Base-by-base conservation (phyloP, 805 yeast species). In the Torulaspora microellipsoides region DNA sequence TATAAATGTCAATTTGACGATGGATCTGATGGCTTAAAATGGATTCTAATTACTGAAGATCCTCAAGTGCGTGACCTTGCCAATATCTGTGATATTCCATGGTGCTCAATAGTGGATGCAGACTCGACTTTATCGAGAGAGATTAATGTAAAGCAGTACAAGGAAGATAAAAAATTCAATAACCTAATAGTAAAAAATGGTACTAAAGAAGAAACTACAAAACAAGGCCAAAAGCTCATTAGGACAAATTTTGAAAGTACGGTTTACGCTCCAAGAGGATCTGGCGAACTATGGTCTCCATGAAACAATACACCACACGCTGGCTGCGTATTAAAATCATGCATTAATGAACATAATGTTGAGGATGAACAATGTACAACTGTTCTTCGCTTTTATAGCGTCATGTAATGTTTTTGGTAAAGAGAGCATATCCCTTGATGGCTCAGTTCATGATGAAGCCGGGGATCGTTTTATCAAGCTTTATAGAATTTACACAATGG, bases 31-130 rank as follows among this genome's bases (percentile, higher is more conserved):
- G 48, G 54, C 14, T 32, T 53, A n/a, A 62, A 69, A 29, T 83
- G 89, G 89, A 65, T 68, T 17, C 60, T 82, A 17, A 70, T 83
- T 5, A 75, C 86, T 4, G 91, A 83, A 57, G 86, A 81, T 52
- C 56, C 71, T 2, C 67, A 43, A 69, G 73, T 34, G 73, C 85
- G 87, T 67, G 76, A 37, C 60, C 64, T 47, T 65, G 84, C 59
- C 71, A 69, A 54, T 73, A 80, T n/a, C 58, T 83, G 52, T 68
- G 70, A 37, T 72, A 80, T 51, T 50, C 78, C 61, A 67, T 72
- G 52, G 63, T 80, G 45, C 36, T 59, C 68, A 1, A 43, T 59
- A 11, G 60, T 60, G 4, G 55, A 56, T 23, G 59, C 59, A 3
- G 66, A 62, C 40, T 46, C 58, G 4, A 53, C 54, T 7, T 25